phyloP scores from a whole-genome alignment of 352 stramenopile species.

The Phytophthora palmivora region DNA sequence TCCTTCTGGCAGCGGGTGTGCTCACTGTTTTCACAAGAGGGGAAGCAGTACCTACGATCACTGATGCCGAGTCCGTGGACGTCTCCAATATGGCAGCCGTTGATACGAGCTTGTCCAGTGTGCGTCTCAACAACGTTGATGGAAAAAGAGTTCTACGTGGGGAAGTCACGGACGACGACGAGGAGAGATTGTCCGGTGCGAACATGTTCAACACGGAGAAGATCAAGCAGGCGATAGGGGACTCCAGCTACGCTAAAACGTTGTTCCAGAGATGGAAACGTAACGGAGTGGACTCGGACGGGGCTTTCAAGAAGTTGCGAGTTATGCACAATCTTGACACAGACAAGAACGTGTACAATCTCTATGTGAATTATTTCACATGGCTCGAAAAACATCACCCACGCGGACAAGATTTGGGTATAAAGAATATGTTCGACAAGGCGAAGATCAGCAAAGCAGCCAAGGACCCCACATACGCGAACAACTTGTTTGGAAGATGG shows the following conservation, averaged over 20 bases:
- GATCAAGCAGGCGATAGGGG: background rate
- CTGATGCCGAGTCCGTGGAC: background rate
- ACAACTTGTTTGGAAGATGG: conserved; percentile 1
- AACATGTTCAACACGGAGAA: conserved; percentile 16
- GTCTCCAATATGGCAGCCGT: background rate
- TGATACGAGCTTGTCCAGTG: background rate
- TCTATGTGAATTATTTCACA: background rate
- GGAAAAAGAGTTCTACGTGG: background rate
- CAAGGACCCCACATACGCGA: background rate
- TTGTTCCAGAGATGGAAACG: conserved; percentile 17
- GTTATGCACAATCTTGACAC: background rate
- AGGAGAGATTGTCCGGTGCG: conserved; percentile 2
- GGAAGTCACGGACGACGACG: background rate
- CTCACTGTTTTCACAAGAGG: background rate
- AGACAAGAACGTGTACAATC: background rate
- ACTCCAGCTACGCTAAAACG: conserved; percentile 11
- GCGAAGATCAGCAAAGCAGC: background rate
- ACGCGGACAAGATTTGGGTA: no score
- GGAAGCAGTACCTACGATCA: background rate
- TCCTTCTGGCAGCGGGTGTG: background rate
- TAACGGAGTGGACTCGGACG: background rate
- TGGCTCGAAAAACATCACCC: conserved; percentile 3
- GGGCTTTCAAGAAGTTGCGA: background rate
- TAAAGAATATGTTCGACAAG: background rate
- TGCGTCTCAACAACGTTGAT: background rate